Percentiles rank a stretch among this genome's conserved stretches.
phyloP scores from a whole-genome alignment of 2,329 filamentous ascomycete species.

The Nothopassalora personata region DNA sequence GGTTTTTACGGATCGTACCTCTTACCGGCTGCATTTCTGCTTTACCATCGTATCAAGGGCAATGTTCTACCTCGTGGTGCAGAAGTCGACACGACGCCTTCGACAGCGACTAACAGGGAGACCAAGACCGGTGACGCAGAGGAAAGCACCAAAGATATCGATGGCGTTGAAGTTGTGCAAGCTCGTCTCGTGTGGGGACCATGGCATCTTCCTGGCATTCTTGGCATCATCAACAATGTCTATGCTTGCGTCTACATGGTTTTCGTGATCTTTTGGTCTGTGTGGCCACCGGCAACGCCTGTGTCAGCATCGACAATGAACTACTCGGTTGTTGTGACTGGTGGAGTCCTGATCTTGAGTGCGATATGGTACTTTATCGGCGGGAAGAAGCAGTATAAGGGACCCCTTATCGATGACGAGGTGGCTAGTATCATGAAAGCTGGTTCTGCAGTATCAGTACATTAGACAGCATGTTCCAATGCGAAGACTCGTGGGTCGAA shows the following conservation, averaged over 20 bases:
- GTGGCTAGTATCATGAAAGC: slow-evolving; percentile 27
- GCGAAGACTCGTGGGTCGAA: neutral
- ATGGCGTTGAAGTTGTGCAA: slow-evolving; percentile 14
- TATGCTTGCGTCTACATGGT: slow-evolving; percentile 51
- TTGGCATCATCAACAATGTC: slow-evolving; percentile 51
- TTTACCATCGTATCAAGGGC: slow-evolving; percentile 39
- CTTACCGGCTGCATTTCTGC: slow-evolving; percentile 36
- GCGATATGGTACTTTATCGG: slow-evolving; percentile 34
- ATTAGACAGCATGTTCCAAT: neutral
- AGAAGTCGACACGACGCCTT: slow-evolving; percentile 16
- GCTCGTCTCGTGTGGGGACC: slow-evolving; percentile 49
- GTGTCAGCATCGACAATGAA: slow-evolving; percentile 39
- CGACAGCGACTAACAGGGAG: neutral
- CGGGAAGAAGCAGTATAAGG: slow-evolving; percentile 35
- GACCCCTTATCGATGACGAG: slow-evolving; percentile 35
- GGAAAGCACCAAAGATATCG: slow-evolving; percentile 1
- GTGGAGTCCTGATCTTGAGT: slow-evolving; percentile 36
- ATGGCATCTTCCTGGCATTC: slow-evolving; percentile 48
- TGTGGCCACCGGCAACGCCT: slow-evolving; percentile 42
- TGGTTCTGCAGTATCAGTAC: slow-evolving; percentile 19
- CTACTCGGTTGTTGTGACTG: slow-evolving; percentile 37
- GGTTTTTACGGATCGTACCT: slow-evolving; percentile 44
- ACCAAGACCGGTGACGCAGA: neutral
- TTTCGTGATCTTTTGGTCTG: slow-evolving; percentile 54
- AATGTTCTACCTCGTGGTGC: slow-evolving; percentile 37